Evolutionary conservation across 805 yeast species (phyloP).

Genomic region (Myxozyma sirexii): DNA sequence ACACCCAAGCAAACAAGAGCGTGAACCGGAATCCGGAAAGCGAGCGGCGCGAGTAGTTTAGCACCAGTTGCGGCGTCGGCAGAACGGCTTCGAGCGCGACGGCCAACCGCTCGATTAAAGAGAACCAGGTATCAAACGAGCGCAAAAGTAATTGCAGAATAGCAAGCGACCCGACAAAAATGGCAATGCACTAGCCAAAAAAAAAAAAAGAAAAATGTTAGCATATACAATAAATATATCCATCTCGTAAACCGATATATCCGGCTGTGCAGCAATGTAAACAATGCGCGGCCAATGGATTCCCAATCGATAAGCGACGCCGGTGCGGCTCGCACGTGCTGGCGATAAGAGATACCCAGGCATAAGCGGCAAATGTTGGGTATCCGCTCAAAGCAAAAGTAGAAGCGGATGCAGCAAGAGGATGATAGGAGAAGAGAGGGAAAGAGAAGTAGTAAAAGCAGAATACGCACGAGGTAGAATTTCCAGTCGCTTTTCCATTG

Average conservation of each 20-base stretch:
- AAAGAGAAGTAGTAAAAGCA: background rate
- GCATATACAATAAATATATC: too few relatives aligned
- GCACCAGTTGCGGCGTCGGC: slow-evolving; percentile 57
- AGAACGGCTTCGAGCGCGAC: slow-evolving; percentile 54
- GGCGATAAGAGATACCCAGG: slow-evolving; percentile 11
- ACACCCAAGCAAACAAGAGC: slow-evolving; percentile 78
- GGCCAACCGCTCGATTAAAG: slow-evolving; percentile 61
- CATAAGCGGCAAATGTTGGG: background rate
- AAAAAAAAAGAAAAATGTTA: too few relatives aligned
- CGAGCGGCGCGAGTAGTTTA: slow-evolving; percentile 77
- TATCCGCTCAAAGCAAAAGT: background rate
- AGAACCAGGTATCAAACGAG: slow-evolving; percentile 48
- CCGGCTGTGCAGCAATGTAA: too few relatives aligned
- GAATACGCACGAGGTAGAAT: slow-evolving; percentile 46
- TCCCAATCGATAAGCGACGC: background rate
- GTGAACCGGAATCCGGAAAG: slow-evolving; percentile 79
- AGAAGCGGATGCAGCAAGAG: background rate
- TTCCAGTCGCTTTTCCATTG: slow-evolving; percentile 69
- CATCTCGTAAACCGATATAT: too few relatives aligned
- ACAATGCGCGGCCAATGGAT: too few relatives aligned
- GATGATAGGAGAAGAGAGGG: background rate
- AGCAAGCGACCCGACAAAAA: slow-evolving; percentile 50
- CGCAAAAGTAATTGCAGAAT: slow-evolving; percentile 49
- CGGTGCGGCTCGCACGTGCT: slow-evolving; percentile 3
- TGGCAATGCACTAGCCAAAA: slow-evolving; percentile 57